phyloP scores from a whole-genome alignment of 179 eudicot species.

The Monotropa hypopitys region DNA sequence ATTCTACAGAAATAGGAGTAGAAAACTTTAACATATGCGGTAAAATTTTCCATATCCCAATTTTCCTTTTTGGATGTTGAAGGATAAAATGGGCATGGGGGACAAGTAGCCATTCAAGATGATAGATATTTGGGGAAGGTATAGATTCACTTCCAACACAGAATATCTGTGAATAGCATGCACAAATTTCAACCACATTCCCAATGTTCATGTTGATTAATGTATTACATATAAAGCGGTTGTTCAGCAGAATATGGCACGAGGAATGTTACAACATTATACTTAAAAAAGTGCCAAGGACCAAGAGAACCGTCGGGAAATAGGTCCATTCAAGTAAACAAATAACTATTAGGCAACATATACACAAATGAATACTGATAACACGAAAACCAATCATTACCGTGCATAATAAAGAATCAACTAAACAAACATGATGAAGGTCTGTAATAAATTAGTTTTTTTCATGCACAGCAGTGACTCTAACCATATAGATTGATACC shows the following conservation, averaged over 20 bases:
- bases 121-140: not conserved
- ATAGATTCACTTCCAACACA: not conserved
- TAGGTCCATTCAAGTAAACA: not conserved
- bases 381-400: not conserved
- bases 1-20: not conserved
- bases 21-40: not conserved
- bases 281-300: not conserved
- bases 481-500: slow-evolving; percentile 30
- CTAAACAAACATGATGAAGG: not conserved
- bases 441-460: not conserved
- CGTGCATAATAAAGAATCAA: not conserved
- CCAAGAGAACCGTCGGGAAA: not conserved
- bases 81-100: not conserved
- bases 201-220: not conserved
- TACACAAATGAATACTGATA: not conserved
- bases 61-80: not conserved
- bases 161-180: not conserved
- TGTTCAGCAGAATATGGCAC: not conserved
- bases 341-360: not conserved
- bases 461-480: not conserved
- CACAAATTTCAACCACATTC: not conserved
- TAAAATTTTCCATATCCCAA: not conserved
- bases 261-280: not conserved
- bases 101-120: not conserved
- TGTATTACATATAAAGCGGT: not conserved